Evolutionary conservation across 192 early-diverging fungal genomes (phyloP), one percentile per base, ranked within the genome.

Genomic region (Lunasporangiospora selenospora): DNA sequence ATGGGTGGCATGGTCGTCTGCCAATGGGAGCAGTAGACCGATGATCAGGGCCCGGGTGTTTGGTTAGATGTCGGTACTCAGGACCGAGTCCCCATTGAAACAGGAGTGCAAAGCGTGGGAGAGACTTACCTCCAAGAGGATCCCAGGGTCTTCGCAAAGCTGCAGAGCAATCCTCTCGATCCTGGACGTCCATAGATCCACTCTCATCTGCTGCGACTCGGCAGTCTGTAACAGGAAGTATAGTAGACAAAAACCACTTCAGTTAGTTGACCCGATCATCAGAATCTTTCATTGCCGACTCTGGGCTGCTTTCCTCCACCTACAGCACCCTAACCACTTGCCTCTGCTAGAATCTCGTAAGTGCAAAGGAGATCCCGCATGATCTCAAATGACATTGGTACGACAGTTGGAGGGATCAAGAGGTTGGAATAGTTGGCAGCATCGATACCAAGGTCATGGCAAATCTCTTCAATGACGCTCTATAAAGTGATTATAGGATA

Each of bases 161-260:
- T 73, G 62, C 47, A 63, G 60, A 15, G 69, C 60, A 23, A 73
- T 73, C 27, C 47, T 73, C 6, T 45, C 57, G 30, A 73, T 73
- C 53, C n/a, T n/a, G n/a, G n/a, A n/a, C n/a, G n/a, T n/a, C n/a
- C n/a, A n/a, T n/a, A n/a, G n/a, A n/a, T n/a, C n/a, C n/a, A n/a
- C n/a, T n/a, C n/a, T n/a, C n/a, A n/a, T n/a, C n/a, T n/a, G n/a
- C n/a, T n/a, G n/a, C n/a, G n/a, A n/a, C n/a, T n/a, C n/a, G n/a
- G n/a, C n/a, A n/a, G n/a, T n/a, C n/a, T n/a, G n/a, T n/a, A n/a
- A n/a, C n/a, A n/a, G n/a, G n/a, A n/a, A n/a, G n/a, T n/a, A n/a
- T n/a, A n/a, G n/a, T n/a, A n/a, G n/a, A n/a, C n/a, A n/a, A n/a
- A n/a, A n/a, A n/a, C n/a, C n/a, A n/a, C n/a, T n/a, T n/a, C n/a